A percentile compares a stretch with the other conserved stretches of the same genome.
Conservation (phyloP, 108 stramenopile species). For the Nannochloropsis salina region DNA sequence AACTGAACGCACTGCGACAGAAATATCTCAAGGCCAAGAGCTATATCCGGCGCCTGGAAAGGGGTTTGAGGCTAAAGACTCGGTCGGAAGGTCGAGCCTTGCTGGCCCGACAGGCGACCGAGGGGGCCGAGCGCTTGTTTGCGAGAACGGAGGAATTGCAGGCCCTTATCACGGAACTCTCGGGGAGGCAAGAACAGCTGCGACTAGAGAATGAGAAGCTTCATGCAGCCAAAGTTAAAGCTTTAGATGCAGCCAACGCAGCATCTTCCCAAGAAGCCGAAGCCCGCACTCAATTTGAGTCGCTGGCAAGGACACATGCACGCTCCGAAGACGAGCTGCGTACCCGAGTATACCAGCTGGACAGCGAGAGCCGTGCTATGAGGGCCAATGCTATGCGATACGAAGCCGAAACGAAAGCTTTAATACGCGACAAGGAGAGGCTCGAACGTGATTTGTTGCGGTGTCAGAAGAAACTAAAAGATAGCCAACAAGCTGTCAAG, state of each 20-base stretch:
- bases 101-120: neutral
- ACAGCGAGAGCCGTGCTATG: neutral
- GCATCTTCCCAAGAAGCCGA: neutral
- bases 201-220: neutral
- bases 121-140: conserved; percentile 9
- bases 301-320: neutral
- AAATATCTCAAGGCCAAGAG: neutral
- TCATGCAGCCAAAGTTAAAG: neutral
- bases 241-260: neutral
- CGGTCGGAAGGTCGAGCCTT: neutral
- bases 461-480: neutral
- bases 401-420: neutral
- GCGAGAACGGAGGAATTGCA: neutral
- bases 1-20: neutral
- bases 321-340: neutral
- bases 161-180: neutral
- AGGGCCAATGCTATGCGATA: neutral
- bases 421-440: neutral
- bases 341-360: neutral
- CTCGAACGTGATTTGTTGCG: neutral
- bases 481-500: neutral
- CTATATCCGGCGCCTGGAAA: neutral
- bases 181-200: neutral
- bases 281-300: neutral
- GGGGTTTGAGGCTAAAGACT: neutral